phyloP scores from a whole-genome alignment of 768 basidiomycete genomes.

The Leccinum longicurvipes region DNA sequence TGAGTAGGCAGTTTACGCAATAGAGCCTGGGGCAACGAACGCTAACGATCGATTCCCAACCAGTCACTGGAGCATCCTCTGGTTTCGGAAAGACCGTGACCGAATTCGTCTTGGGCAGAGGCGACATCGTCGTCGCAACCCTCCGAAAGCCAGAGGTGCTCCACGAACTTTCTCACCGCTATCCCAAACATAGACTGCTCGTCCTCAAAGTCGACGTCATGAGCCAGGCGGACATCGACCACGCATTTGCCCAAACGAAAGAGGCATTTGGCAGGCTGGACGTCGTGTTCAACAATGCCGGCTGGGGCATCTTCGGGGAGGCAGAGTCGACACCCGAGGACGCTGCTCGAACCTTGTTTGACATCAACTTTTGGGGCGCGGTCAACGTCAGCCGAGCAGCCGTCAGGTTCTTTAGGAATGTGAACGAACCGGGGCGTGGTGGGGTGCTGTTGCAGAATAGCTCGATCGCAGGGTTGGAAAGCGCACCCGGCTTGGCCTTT shows the following conservation, averaged over 20 bases:
- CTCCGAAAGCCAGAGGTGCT: constrained; percentile 36
- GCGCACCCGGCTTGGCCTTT: not conserved
- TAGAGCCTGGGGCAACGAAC: too few relatives aligned
- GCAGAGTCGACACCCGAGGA: constrained; percentile 20
- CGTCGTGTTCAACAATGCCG: constrained; percentile 20
- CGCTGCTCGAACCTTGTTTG: constrained; percentile 18
- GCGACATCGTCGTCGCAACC: constrained; percentile 41
- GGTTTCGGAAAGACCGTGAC: constrained; percentile 37
- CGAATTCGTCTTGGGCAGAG: constrained; percentile 32
- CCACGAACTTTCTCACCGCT: not conserved
- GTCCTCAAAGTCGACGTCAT: constrained; percentile 13
- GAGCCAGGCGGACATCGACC: constrained; percentile 5
- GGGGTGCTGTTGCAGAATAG: constrained; percentile 4
- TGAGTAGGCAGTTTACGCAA: too few relatives aligned
- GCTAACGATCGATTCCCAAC: too few relatives aligned
- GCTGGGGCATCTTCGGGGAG: constrained; percentile 23
- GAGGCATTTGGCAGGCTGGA: constrained; percentile 14
- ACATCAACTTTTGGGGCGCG: too few relatives aligned
- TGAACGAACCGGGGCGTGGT: constrained; percentile 31
- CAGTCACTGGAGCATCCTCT: too few relatives aligned
- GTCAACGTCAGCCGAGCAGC: too few relatives aligned
- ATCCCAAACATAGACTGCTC: constrained; percentile 11
- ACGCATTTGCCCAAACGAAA: constrained; percentile 9
- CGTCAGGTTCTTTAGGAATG: constrained; percentile 32
- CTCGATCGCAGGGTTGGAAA: not conserved